Conservation (phyloP, 2,329 filamentous ascomycete genomes). For the Cryphonectria nitschkei region DNA sequence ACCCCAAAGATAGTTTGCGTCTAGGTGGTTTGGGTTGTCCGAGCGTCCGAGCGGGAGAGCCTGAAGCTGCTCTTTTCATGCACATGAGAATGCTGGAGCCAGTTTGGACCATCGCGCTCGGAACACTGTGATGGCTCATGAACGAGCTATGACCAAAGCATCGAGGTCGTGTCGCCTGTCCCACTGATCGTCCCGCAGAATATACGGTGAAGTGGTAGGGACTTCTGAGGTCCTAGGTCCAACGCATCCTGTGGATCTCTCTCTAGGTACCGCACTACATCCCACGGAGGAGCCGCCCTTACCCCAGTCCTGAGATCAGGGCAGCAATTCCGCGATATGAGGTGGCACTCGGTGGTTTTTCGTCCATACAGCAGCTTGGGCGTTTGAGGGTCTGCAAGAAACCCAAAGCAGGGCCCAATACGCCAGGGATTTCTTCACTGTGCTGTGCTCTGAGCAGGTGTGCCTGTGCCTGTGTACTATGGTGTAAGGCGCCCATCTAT, state of each 20-base stretch:
- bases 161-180: neutral
- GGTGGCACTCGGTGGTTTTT: slow-evolving; percentile 17
- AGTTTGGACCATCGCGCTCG: neutral
- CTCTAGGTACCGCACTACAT: neutral
- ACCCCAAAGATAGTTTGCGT: neutral
- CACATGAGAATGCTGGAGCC: neutral
- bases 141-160: neutral
- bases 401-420: neutral
- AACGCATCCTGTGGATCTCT: slow-evolving; percentile 18
- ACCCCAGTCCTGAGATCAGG: slow-evolving; percentile 14
- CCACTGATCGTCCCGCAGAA: slow-evolving; percentile 2
- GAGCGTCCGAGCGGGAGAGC: slow-evolving; percentile 11
- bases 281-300: slow-evolving; percentile 18
- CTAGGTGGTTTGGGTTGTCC: slow-evolving; percentile 4
- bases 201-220: slow-evolving; percentile 14
- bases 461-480: neutral
- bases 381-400: neutral
- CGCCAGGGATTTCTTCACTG: neutral
- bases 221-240: slow-evolving; percentile 1
- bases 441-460: neutral
- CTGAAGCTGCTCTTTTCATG: neutral
- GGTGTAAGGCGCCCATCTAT: slow-evolving; percentile 5
- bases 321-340: slow-evolving; percentile 17
- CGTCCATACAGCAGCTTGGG: slow-evolving; percentile 6
- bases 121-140: neutral